Evolutionary conservation across 2,329 filamentous ascomycete species (phyloP).

Genomic region (Emmonsiellopsis sp.): DNA sequence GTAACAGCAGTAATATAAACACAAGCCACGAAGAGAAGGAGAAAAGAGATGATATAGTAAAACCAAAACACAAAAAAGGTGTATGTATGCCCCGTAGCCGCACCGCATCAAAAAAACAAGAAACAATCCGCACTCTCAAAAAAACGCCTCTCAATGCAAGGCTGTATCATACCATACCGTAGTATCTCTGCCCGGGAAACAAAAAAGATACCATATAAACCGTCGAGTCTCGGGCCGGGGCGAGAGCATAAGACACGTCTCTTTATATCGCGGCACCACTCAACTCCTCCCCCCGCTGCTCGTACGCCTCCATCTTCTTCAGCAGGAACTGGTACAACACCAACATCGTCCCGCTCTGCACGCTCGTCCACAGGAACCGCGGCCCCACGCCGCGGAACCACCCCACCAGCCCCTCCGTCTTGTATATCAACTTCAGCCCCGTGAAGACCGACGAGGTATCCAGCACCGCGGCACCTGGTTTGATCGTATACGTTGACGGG

Average conservation of each 20-base stretch:
- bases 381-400: conserved; percentile 95
- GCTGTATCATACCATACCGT: background rate
- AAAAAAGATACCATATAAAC: background rate
- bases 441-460: conserved; percentile 84
- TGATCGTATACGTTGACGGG: conserved; percentile 70
- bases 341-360: conserved; percentile 94
- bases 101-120: background rate
- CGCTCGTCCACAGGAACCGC: conserved; percentile 89
- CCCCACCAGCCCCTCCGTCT: conserved; percentile 74
- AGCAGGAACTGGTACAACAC: conserved; percentile 87
- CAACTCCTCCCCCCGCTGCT: conserved; percentile 18
- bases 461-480: conserved; percentile 67
- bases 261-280: background rate
- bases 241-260: background rate
- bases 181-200: too few species aligned
- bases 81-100: background rate
- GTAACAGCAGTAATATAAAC: background rate
- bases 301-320: conserved; percentile 58
- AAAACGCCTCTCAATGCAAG: background rate
- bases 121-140: background rate
- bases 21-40: background rate
- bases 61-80: background rate
- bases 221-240: background rate
- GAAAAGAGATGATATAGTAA: background rate
- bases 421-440: conserved; percentile 79